Evolutionary conservation across 768 basidiomycete species (phyloP).

Genomic region (Hebeloma cylindrosporum): DNA sequence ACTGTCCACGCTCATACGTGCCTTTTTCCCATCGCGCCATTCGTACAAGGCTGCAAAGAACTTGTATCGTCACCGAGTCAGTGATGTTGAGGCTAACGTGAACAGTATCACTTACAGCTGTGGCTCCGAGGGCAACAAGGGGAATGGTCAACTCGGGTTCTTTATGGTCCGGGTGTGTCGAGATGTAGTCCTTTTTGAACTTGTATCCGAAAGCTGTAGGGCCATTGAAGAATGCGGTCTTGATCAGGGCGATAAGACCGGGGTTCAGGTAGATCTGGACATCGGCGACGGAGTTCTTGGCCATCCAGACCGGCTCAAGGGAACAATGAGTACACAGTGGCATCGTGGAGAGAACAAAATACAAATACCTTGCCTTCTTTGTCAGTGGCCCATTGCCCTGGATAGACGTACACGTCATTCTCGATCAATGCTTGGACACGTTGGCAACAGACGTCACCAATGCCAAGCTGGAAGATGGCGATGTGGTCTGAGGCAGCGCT

Average conservation of each 20-base stretch:
- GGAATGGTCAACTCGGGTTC: conserved; percentile 9
- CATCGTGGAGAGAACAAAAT: background rate
- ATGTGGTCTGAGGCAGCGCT: conserved; percentile 2
- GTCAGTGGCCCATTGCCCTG: conserved; percentile 9
- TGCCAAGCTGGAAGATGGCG: conserved; percentile 12
- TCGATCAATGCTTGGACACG: conserved; percentile 8
- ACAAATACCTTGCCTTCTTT: conserved; percentile 7
- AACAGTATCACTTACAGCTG: conserved; percentile 5
- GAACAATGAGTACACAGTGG: background rate
- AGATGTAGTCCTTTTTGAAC: conserved; percentile 9
- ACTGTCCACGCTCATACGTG: too few species aligned
- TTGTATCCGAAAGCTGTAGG: conserved; percentile 8
- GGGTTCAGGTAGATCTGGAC: conserved; percentile 11
- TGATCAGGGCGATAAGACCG: conserved; percentile 5
- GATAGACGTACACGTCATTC: conserved; percentile 10
- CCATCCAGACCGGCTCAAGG: conserved; percentile 4
- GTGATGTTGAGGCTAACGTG: background rate
- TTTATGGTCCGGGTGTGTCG: background rate
- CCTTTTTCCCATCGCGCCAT: conserved; percentile 3
- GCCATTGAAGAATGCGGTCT: background rate
- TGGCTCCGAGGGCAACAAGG: conserved; percentile 9
- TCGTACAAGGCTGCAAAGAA: conserved; percentile 3
- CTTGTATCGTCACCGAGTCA: background rate
- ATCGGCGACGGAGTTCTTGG: conserved; percentile 1
- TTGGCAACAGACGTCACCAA: background rate